These are phyloP conservation scores for Blastocystis sp. DNA, from an alignment of 352 stramenopile genomes.

Conservation along the genomic window DNA sequence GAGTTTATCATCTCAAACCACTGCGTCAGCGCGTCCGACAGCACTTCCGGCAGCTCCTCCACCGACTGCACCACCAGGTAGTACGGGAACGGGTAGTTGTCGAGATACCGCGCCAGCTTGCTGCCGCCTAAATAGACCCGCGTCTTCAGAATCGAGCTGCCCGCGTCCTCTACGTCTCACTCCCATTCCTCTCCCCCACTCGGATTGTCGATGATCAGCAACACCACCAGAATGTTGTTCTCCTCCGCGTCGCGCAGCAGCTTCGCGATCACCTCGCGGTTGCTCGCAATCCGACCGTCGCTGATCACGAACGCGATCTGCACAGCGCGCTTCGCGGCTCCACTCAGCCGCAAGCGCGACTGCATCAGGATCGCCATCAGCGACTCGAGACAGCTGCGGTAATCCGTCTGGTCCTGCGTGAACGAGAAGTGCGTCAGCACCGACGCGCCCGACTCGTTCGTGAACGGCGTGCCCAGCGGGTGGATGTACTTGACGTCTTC, in stretches of 20 bases:
- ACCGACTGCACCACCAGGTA: constrained; percentile 96
- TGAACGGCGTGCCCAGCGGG: constrained; percentile 93
- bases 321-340: constrained; percentile 81
- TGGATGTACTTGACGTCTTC: constrained; percentile 92
- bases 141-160: constrained; percentile 95
- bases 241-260: constrained; percentile 94
- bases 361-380: constrained; percentile 88
- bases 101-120: constrained; percentile 95
- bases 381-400: constrained; percentile 89
- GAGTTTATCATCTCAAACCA: constrained; percentile 95
- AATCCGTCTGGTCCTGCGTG: constrained; percentile 93
- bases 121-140: constrained; percentile 96
- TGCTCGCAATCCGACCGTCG: constrained; percentile 95
- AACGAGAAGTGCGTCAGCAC: constrained; percentile 94
- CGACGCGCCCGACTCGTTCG: constrained; percentile 89
- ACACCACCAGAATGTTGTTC: constrained; percentile 94
- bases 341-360: constrained; percentile 77
- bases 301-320: constrained; percentile 99
- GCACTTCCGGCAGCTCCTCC: constrained; percentile 91
- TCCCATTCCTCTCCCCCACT: not conserved
- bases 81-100: constrained; percentile 99
- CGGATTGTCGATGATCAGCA: constrained; percentile 93
- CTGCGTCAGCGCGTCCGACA: constrained; percentile 97
- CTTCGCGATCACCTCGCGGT: constrained; percentile 90
- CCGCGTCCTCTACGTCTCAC: constrained; percentile 72